Evolutionary conservation across 345 rosid genomes (phyloP), one percentile per base, ranked within the genome.

Genomic region (Citrus maxima): DNA sequence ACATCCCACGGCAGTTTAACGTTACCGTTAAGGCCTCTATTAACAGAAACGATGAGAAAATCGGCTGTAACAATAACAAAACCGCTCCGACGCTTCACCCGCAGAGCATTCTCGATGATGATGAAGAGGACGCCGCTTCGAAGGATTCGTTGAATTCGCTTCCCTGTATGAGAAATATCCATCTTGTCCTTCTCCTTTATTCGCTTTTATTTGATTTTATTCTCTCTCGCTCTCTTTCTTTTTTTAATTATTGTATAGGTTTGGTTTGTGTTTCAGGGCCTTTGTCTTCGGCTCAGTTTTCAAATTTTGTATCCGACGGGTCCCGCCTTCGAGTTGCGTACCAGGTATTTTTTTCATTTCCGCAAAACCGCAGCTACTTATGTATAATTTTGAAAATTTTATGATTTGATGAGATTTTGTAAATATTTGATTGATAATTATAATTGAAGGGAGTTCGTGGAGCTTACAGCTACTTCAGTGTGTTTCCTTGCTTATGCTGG

Each of bases 241-340:
- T 46, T 42, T 65, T 35, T 37, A 1, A n/a, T 65, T 74, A 10
- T 10, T 10, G 49, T 10, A 62, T 34, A 65, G 42, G 13, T 56
- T 13, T 27, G 22, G 59, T 42, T 7, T 0, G 58, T 46, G 46
- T 67, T 64, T 49, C 65, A 96, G 99, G 80, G 88, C 99, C 99
- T 49, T 86, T 96, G 77, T 91, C 98, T 55, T 92, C 95, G 24
- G 81, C 82, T 55, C 87, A 88, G 67, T 74, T 78, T 27, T 87
- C 86, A 27, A 79, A 82, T 81, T 75, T 90, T 51, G 84, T 80
- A n/a, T 80, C 97, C 64, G 89, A 77, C 59, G 93, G 95, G 30
- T 81, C 93, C 32, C 89, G 93, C 32, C 87, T 96, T 77, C 98
- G 99, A 49, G 99, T 96, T 69, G 99, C 99, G 51, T 96, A 93